phyloP scores from a whole-genome alignment of 352 stramenopile species.

The Phytophthora parvispora region DNA sequence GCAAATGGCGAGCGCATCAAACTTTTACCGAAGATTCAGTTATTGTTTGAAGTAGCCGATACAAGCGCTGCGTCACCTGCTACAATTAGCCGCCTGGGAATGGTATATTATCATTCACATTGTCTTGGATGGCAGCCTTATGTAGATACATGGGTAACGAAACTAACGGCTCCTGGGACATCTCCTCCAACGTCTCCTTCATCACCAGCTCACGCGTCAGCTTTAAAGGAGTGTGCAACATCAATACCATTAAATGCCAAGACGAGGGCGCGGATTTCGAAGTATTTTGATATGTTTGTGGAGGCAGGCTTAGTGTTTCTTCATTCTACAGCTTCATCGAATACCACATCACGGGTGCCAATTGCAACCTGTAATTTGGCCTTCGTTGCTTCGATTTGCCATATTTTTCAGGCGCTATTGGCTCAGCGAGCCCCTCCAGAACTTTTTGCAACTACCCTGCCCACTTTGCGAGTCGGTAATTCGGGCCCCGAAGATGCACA shows the following conservation, averaged over 20 bases:
- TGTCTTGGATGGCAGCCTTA: constrained; percentile 76
- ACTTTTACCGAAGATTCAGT: constrained; percentile 87
- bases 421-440: constrained; percentile 45
- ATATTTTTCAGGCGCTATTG: constrained; percentile 70
- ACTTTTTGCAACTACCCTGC: constrained; percentile 39
- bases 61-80: constrained; percentile 92
- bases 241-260: constrained; percentile 40
- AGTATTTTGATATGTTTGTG: constrained; percentile 76
- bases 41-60: constrained; percentile 95
- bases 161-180: constrained; percentile 34
- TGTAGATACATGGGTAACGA: constrained; percentile 71
- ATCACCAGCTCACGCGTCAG: background rate
- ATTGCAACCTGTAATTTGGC: constrained; percentile 60
- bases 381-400: constrained; percentile 63
- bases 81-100: constrained; percentile 93
- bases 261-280: constrained; percentile 48
- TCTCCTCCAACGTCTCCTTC: background rate
- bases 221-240: background rate
- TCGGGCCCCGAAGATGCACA: constrained; percentile 15
- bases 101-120: constrained; percentile 90
- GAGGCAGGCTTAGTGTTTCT: constrained; percentile 64
- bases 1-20: constrained; percentile 92
- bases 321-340: constrained; percentile 20
- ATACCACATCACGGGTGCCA: constrained; percentile 32
- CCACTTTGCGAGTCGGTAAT: background rate